Base-by-base conservation (phyloP, 441 rosid genomes). In the Erysimum cheiri region DNA sequence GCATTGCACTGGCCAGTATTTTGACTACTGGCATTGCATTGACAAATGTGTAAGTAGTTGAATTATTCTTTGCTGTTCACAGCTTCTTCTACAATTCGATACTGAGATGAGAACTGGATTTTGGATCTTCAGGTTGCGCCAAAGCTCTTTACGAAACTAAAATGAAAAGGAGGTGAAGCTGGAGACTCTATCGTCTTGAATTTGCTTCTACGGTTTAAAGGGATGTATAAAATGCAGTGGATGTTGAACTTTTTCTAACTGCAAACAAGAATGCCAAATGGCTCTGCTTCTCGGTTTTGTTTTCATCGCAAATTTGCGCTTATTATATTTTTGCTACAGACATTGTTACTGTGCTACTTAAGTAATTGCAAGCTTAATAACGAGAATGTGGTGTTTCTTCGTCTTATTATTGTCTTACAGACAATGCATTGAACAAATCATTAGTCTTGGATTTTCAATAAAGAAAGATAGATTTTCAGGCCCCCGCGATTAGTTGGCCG, bases 1-100 rank as follows among this genome's bases (percentile, higher is more conserved):
- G 80, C 94, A 88, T 65, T 88, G 91, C 83, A 88, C 94, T 6
- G 91, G 94, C 31, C 94, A 88, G 70, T 88, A 88, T 69, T 88
- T 86, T n/a, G 94, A 88, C 69, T 86, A 83, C 56, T 88, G 88
- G 89, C 82, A 72, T 7, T 88, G 94, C 58, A 57, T 86, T 53
- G 94, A 88, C 85, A 88, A 88, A 85, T 88, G 94, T 41, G 94
- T 88, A 78, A 88, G 94, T 81, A 41, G 43, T 19, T 57, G 33
- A 7, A 31, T 50, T 5, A n/a, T 55, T 22, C n/a, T 26, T 32
- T 74, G 17, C 44, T 65, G 1, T 55, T 69, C 35, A 32, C 39
- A 17, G 41, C 4, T 8, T 19, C 44, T 72, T 50, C 3, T 24
- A 43, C 19, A 3, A 39, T 15, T 60, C 59, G 63, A 65, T 33